Evolutionary conservation across 2,329 filamentous ascomycete genomes (phyloP), one percentile per base, ranked within the genome.

Genomic region (Trichophyton mentagrophytes): DNA sequence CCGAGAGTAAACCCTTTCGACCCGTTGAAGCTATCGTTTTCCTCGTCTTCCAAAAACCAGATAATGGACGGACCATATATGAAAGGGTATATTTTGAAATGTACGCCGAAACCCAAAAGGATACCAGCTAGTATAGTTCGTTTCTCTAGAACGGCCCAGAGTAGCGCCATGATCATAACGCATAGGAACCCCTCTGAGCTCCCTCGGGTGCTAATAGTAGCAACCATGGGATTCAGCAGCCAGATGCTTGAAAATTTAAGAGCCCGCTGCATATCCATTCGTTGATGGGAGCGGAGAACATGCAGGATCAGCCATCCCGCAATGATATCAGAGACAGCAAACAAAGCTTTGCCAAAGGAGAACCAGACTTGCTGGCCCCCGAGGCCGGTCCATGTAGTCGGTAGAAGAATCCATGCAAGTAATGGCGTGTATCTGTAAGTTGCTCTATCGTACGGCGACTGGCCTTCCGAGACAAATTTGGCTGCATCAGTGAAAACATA

Each of bases 21-120:
- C 20, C 61, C 36, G 47, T 46, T 3, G 20, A 30, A 30, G 6
- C 47, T 7, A 3, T 60, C 20, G 7, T 25, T 46, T 25, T 59
- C 1, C 5, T 59, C 17, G 30, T 69, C 66, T 27, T 53, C 62
- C 60, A 78, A 64, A 67, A 72, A 74, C 76, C 76, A 77, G 11
- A 78, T 59, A 46, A 76, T 72, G 9, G 74, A 75, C 2, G 86
- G 83, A 1, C 89, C 92, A 73, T 99, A 99, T 63, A 99, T 89
- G 73, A 97, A 96, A 0, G 93, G 93, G 69, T 99, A 99, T 63
- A 99, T 97, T 79, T 99, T 99, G 76, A 99, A 95, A 75, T 99
- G 93, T 27, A 97, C 91, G 1, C 84, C 84, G 30, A 96, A 75
- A 0, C 93, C 93, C 2, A 99, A 78, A 33, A 97, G 72, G 2